Evolutionary conservation across 768 basidiomycete species (phyloP), one percentile per base, ranked within the genome.

Genomic region (Antrodiella citrinella): DNA sequence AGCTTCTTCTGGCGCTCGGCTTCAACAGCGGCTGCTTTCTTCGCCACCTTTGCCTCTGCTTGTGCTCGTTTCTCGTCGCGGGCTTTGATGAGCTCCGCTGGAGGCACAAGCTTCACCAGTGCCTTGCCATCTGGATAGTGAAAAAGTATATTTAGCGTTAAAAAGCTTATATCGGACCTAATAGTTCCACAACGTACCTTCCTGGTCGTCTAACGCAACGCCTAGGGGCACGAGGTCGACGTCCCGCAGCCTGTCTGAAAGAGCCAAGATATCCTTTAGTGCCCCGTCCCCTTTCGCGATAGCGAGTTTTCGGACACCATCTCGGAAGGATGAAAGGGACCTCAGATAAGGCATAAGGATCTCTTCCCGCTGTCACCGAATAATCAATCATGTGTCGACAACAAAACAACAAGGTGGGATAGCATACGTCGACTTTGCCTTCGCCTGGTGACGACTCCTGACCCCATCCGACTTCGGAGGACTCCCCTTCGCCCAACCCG

Each of bases 161-260:
- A 41, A 45, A 45, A 44, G 20, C 30, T 22, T 43, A 43, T 18
- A 18, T 43, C 15, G 10, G 41, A 19, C 41, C 48, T 51, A 26
- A 44, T 38, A 44, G 39, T 18, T 47, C 15, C 46, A 30, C 24
- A 26, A 65, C 71, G 46, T 54, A 84, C 92, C 92, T 74, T 94
- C 91, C 70, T 92, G 91, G 70, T 99, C 96, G 63, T 98, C 96
- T 26, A 99, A 72, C 5, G 93, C 93, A 4, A 99, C 91, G 5
- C 96, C 96, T 45, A 98, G 73, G n/a, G 92, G 85, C 40, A 94
- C 84, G 40, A 97, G 71, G 61, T 96, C 94, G 26, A 78, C 72
- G 62, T 98, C 95, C 13, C 96, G 81, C 52, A 99, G 76, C 55
- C 80, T 82, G 70, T 99, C 96, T 60, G 84, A 93, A 20, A 96